Evolutionary conservation across 2,329 filamentous ascomycete genomes (phyloP).

Genomic region (Colletotrichum lindemuthianum): DNA sequence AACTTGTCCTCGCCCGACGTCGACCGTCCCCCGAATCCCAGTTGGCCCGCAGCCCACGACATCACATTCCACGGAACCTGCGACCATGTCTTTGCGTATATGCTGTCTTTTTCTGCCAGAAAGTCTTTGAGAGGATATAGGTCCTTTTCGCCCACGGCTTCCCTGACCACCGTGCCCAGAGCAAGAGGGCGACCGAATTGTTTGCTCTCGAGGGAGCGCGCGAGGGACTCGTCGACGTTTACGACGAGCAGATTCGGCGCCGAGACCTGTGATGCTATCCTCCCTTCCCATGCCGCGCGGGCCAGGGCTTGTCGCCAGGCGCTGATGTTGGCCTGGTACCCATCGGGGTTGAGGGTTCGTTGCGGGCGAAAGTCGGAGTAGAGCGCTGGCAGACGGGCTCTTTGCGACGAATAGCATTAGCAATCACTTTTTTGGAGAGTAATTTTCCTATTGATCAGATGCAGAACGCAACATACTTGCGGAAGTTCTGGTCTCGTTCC

Average conservation of each 20-base stretch:
- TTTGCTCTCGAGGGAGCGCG: slow-evolving; percentile 76
- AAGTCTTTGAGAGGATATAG: slow-evolving; percentile 80
- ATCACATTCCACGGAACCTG: slow-evolving; percentile 75
- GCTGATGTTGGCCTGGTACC: slow-evolving; percentile 80
- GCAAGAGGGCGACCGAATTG: slow-evolving; percentile 86
- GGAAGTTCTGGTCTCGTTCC: slow-evolving; percentile 69
- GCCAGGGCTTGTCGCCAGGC: slow-evolving; percentile 83
- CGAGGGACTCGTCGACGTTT: slow-evolving; percentile 69
- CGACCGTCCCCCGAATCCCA: slow-evolving; percentile 67
- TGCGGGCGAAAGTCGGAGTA: slow-evolving; percentile 88
- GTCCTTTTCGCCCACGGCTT: slow-evolving; percentile 75
- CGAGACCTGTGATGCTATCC: slow-evolving; percentile 52
- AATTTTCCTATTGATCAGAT: neutral
- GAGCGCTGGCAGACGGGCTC: slow-evolving; percentile 82
- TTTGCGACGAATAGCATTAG: slow-evolving; percentile 47
- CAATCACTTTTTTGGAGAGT: slow-evolving; percentile 9
- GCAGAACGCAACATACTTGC: slow-evolving; percentile 54
- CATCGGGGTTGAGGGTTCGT: slow-evolving; percentile 81
- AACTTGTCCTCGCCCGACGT: slow-evolving; percentile 62
- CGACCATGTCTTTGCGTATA: slow-evolving; percentile 76
- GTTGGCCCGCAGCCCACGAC: slow-evolving; percentile 78
- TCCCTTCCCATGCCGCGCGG: slow-evolving; percentile 73
- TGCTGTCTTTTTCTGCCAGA: slow-evolving; percentile 69
- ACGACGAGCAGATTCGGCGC: slow-evolving; percentile 61
- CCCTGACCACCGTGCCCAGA: slow-evolving; percentile 79